Percentiles rank a stretch among this genome's conserved stretches.
Evolutionary conservation across 352 stramenopile species (phyloP).

Genomic region (Phytophthora citricola): DNA sequence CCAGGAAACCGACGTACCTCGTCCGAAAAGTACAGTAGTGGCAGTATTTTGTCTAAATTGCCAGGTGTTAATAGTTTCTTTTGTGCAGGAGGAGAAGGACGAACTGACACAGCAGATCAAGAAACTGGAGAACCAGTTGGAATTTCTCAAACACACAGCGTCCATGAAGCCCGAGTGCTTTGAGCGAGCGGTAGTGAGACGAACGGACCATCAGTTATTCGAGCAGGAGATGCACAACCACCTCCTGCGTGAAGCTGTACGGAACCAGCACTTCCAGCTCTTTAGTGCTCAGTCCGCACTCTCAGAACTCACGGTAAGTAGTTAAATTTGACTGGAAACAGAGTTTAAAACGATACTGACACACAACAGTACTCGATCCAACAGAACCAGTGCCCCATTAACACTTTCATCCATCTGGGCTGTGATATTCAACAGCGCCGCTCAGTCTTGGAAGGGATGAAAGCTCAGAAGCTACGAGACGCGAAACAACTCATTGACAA

Average conservation of each 20-base stretch:
- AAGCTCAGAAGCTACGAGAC: constrained; percentile 53
- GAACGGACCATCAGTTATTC: constrained; percentile 32
- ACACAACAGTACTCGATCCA: constrained; percentile 34
- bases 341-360: background rate
- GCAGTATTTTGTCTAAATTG: background rate
- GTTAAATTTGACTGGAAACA: background rate
- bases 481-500: constrained; percentile 53
- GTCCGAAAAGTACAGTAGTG: constrained; percentile 41
- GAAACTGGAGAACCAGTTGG: constrained; percentile 45
- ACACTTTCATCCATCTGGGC: constrained; percentile 54
- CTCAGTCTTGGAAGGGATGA: constrained; percentile 48
- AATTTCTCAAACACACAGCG: constrained; percentile 40
- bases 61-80: background rate
- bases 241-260: constrained; percentile 48
- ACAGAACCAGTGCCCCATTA: constrained; percentile 44
- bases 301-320: constrained; percentile 46
- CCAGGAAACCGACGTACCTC: constrained; percentile 56
- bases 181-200: constrained; percentile 18
- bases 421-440: constrained; percentile 42
- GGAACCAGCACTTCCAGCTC: constrained; percentile 57
- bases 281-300: constrained; percentile 51
- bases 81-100: constrained; percentile 48
- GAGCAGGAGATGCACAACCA: constrained; percentile 57
- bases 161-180: constrained; percentile 23
- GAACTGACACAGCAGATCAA: constrained; percentile 45